Conservation (phyloP, 73 alveolate species). For the Stentor roeselii region DNA sequence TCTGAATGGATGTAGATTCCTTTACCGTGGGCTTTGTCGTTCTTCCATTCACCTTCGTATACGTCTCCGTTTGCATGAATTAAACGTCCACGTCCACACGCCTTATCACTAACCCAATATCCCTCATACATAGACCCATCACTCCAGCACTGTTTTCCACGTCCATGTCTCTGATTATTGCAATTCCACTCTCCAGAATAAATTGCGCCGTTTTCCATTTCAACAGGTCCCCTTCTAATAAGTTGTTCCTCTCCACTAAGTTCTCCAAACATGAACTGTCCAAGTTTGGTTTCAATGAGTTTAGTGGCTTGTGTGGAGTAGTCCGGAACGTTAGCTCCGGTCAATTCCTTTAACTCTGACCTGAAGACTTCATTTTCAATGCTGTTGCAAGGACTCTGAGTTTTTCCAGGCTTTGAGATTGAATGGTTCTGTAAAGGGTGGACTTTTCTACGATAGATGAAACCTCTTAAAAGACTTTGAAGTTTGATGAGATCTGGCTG, state of each 20-base stretch:
- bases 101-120: conserved; percentile 31
- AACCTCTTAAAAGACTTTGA: neutral
- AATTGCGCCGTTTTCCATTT: neutral
- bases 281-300: neutral
- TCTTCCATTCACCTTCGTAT: conserved; percentile 38
- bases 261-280: neutral
- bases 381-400: neutral
- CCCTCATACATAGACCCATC: conserved; percentile 39
- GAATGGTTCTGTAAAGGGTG: neutral
- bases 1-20: conserved; percentile 37
- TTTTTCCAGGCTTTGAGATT: neutral
- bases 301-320: neutral
- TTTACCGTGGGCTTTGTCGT: conserved; percentile 37
- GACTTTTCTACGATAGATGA: neutral
- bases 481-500: neutral
- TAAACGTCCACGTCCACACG: conserved; percentile 39
- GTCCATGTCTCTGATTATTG: neutral
- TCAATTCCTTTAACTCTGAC: neutral
- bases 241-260: neutral
- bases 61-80: conserved; percentile 30
- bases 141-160: neutral
- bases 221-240: neutral
- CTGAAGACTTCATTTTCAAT: neutral
- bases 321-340: neutral
- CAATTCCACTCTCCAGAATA: neutral